Conservation (phyloP, 2,329 filamentous ascomycete species). For the Beauveria sp. region DNA sequence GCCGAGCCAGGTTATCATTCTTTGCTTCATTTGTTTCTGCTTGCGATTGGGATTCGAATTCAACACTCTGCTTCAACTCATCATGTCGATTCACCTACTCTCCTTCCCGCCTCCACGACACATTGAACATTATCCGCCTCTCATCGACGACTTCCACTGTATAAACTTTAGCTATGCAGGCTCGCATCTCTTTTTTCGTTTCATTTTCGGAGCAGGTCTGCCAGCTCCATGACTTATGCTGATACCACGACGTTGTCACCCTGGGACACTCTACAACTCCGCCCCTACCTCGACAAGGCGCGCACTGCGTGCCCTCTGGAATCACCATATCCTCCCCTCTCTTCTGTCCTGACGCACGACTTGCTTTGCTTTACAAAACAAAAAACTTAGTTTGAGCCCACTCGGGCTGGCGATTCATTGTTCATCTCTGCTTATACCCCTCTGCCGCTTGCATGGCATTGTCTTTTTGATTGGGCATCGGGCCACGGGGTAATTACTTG, state of each 20-base stretch:
- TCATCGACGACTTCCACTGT: conserved; percentile 8
- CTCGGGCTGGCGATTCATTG: background rate
- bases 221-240: conserved; percentile 10
- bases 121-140: conserved; percentile 16
- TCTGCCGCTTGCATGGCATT: conserved; percentile 8
- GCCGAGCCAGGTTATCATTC: conserved; percentile 2
- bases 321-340: conserved; percentile 5
- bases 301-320: conserved; percentile 6
- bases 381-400: conserved; percentile 5
- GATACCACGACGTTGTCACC: conserved; percentile 10
- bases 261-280: conserved; percentile 5
- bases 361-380: conserved; percentile 10
- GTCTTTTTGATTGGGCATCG: conserved; percentile 7
- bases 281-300: conserved; percentile 6
- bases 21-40: conserved; percentile 8
- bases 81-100: conserved; percentile 12
- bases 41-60: background rate
- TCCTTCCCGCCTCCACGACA: conserved; percentile 15
- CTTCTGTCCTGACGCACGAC: conserved; percentile 7
- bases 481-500: conserved; percentile 8
- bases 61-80: background rate
- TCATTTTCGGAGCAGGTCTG: conserved; percentile 8
- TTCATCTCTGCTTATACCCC: conserved; percentile 12
- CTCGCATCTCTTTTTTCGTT: conserved; percentile 4
- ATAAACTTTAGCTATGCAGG: conserved; percentile 9